Base-by-base conservation (phyloP, 208 protist genomes). In the Crithidia brevicula region DNA sequence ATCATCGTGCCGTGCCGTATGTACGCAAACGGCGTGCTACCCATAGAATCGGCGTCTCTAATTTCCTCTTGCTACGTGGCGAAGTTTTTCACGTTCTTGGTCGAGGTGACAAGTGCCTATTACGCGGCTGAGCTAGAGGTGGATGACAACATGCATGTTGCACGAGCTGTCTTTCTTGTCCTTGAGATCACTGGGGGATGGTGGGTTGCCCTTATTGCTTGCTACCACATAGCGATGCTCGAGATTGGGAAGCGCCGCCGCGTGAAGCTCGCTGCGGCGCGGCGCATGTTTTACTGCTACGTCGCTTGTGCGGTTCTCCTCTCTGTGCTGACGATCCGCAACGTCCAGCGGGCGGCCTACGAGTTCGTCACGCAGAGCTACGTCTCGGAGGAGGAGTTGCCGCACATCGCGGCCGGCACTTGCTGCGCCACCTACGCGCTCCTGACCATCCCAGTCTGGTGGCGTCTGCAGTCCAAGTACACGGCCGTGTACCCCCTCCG, bases 311-410 rank as follows among this genome's bases (percentile, higher is more conserved):
- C 75, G 22, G 38, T 78, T 20, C 27, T 76, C 4, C 36, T 89
- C 13, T 74, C 82, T 22, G 33, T 83, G 52, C 76, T 74, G 42
- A 93, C 91, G 11, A 65, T 86, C 34, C 83, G 86, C 27, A 96
- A 92, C 53, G 80, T 91, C 52, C 91, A 96, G 72, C 83, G 87
- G 2, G 83, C 87, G 6, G 76, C 80, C 34, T 96, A 88, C 71
- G 91, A 96, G 73, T 85, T 93, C 54, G 22, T 92, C 43, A 91
- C 84, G n/a, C 85, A 87, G 63, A 89, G 82, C 72, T 91, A 82
- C 73, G 73, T 93, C 7, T 31, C 75, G 13, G 62, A 74, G 36
- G 43, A 76, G 43, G 85, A 91, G 71, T 75, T 84, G 54, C 62
- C 65, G 16, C 81, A 89, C 67, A 82, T 91, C 28, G 77, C 84